Conservation (phyloP, 2,329 filamentous ascomycete species). For the Paraphoma sp. region DNA sequence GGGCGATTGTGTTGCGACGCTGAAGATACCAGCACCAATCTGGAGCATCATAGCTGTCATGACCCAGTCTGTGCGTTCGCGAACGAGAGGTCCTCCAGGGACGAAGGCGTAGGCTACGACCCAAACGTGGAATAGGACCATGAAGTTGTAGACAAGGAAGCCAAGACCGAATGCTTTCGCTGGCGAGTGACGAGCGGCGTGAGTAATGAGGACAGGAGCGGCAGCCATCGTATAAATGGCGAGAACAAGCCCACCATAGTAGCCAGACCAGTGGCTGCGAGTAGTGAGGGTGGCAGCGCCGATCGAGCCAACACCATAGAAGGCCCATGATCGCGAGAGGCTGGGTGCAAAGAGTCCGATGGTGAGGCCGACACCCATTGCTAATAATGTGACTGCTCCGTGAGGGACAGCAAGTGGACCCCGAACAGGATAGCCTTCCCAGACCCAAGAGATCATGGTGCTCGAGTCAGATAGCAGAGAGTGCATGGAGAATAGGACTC, state of each 20-base stretch:
- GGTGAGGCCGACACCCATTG: constrained; percentile 83
- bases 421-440: constrained; percentile 92
- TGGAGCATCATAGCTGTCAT: constrained; percentile 86
- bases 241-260: constrained; percentile 78
- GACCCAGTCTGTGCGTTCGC: constrained; percentile 95
- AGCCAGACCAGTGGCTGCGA: constrained; percentile 85
- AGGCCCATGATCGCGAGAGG: constrained; percentile 77
- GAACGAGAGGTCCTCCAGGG: constrained; percentile 87
- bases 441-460: constrained; percentile 98
- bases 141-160: constrained; percentile 89
- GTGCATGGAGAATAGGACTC: constrained; percentile 87
- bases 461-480: constrained; percentile 95
- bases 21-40: constrained; percentile 85
- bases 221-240: constrained; percentile 84
- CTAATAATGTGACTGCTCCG: constrained; percentile 82
- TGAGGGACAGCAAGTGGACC: constrained; percentile 91
- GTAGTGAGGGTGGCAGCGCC: constrained; percentile 81
- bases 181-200: constrained; percentile 78
- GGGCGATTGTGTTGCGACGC: constrained; percentile 61
- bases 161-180: constrained; percentile 84
- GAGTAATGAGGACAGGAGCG: constrained; percentile 75
- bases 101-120: constrained; percentile 98
- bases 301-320: constrained; percentile 77
- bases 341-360: constrained; percentile 76
- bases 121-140: constrained; percentile 98